Conservation (phyloP, 352 stramenopile genomes). For the Thalassiosira hispida region DNA sequence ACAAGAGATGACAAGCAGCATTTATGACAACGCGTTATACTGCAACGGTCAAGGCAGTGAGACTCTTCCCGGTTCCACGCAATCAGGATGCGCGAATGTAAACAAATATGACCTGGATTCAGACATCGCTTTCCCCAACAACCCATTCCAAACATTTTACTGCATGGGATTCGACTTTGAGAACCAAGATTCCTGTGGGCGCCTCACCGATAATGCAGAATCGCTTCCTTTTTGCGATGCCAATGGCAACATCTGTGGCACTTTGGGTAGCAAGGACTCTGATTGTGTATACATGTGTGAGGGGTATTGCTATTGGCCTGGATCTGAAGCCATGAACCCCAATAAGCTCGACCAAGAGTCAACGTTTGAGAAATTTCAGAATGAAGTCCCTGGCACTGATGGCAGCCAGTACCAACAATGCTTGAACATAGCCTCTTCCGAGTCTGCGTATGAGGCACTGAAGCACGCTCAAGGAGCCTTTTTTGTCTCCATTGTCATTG, state of each 20-base stretch:
- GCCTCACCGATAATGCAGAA: not conserved
- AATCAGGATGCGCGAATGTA: not conserved
- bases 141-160: constrained; percentile 35
- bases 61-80: not conserved
- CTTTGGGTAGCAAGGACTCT: not conserved
- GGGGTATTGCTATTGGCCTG: constrained; percentile 25
- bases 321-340: not conserved
- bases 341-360: constrained; percentile 2
- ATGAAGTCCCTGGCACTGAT: constrained; percentile 1
- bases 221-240: constrained; percentile 17
- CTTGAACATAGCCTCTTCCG: constrained; percentile 89
- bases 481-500: constrained; percentile 88
- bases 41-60: constrained; percentile 21
- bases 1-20: constrained; percentile 5
- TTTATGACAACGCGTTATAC: constrained; percentile 16
- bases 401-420: constrained; percentile 40
- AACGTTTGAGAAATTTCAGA: constrained; percentile 3
- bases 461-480: constrained; percentile 88
- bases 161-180: constrained; percentile 14
- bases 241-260: constrained; percentile 18
- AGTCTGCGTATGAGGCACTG: constrained; percentile 89
- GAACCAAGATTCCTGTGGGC: constrained; percentile 1
- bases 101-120: constrained; percentile 18
- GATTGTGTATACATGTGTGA: constrained; percentile 18
- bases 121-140: constrained; percentile 9